Conservation (phyloP, 163 green algal species). For the Chloroidium sp. region DNA sequence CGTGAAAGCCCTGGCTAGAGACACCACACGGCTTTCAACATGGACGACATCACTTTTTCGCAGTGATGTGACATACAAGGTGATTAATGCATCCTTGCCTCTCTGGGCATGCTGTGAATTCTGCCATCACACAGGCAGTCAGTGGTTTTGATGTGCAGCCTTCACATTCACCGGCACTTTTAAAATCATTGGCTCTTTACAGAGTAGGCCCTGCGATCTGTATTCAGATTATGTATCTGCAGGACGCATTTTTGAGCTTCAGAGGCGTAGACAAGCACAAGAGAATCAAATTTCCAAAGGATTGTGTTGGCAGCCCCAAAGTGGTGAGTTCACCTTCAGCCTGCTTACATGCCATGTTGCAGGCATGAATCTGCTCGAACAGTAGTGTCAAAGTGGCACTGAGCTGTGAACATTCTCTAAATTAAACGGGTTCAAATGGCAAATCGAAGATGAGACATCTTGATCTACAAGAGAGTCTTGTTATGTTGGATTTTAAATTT, state of each 20-base stretch:
- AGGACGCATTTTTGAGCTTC: slow-evolving; percentile 45
- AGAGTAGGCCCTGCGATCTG: no score
- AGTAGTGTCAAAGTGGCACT: no score
- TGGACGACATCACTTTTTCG: slow-evolving; percentile 39
- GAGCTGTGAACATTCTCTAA: no score
- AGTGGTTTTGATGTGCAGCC: neutral
- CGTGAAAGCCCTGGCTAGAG: slow-evolving; percentile 39
- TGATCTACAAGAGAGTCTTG: no score
- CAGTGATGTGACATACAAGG: slow-evolving; percentile 37
- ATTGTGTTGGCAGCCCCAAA: slow-evolving; percentile 17
- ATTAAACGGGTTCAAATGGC: no score
- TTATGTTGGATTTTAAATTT: no score
- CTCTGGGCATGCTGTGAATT: neutral
- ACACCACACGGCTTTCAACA: slow-evolving; percentile 32
- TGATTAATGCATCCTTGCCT: neutral
- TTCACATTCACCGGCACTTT: no score
- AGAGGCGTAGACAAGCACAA: slow-evolving; percentile 34
- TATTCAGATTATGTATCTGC: neutral
- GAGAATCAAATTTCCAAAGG: slow-evolving; percentile 20
- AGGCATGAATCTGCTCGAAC: no score
- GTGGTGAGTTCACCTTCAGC: slow-evolving; percentile 14
- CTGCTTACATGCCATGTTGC: no score
- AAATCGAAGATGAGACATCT: no score
- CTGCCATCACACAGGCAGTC: neutral
- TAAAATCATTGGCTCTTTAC: no score